Evolutionary conservation across 2,329 filamentous ascomycete genomes (phyloP), one percentile per base, ranked within the genome.

Genomic region (Diplodia mutila): DNA sequence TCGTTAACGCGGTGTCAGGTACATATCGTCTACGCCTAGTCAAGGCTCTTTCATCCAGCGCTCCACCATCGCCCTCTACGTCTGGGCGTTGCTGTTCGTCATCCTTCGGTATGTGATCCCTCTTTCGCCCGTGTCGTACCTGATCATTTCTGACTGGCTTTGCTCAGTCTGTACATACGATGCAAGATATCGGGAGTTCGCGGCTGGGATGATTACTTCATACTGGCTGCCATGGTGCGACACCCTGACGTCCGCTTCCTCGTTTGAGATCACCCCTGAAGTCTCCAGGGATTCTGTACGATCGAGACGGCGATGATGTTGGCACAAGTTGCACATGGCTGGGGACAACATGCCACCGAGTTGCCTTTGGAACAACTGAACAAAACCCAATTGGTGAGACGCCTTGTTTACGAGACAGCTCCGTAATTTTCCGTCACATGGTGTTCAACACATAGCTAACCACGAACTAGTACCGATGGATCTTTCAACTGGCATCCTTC

Each of bases 331-430:
- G 21, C 48, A 14, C 14, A 39, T 9, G 65, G 55, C 16, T 67
- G 65, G 65, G 65, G 65, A 21, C 32, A 34, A 18, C 65, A 67
- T 53, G 9, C 54, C 9, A 48, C 18, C 14, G 14, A 51, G 16
- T 6, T 53, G 34, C 16, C 54, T 5, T 4, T 67, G 1, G 18
- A 67, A 3, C 21, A 67, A n/a, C 23, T 61, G 0, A 52, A 61
- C 18, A 67, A 39, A 23, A 46, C 32, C 11, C 65, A 67, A 23
- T 4, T 67, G 29, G 65, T 66, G 27, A 61, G 42, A 25, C 8
- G 3, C 7, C 12, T 9, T 34, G 6, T 9, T 48, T n/a, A n/a
- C n/a, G n/a, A n/a, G n/a, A n/a, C n/a, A n/a, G n/a, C n/a, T 51
- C 1, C 39, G 8, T 39, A 4, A 5, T 18, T 5, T 2, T 23